Evolutionary conservation across 805 yeast genomes (phyloP), one percentile per base, ranked within the genome.

Genomic region (Lipomyces mesembrius): DNA sequence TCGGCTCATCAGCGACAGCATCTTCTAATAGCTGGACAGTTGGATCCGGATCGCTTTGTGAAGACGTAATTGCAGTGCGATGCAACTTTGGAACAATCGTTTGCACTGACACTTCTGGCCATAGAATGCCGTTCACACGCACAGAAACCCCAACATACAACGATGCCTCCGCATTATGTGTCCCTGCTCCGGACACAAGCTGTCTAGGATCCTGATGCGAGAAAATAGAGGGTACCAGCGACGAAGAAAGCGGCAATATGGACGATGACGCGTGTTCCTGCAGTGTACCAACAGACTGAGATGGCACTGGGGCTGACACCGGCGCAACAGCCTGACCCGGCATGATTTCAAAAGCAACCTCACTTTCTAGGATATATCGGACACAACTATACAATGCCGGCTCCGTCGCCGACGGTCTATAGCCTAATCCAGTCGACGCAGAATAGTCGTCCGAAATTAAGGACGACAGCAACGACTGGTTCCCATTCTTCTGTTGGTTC

Each of bases 61-160:
- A 17, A 27, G 39, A n/a, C 8, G 57, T 52, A 1, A 53, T 34
- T n/a, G 56, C 68, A 6, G 65, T 59, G 39, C 61, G 61, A n/a
- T 46, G 60, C 12, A 57, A n/a, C 29, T 67, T 63, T 8, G 70
- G 70, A 27, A 65, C 73, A 39, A 70, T 63, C 17, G 80, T 79
- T 58, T 86, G 86, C 51, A 84, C 80, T 0, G 87, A 81, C 1
- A 86, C 85, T 73, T 87, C 91, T 32, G 87, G 84, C 92, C 92
- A 88, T 14, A 84, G 81, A 27, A 88, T 83, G 27, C 91, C 91
- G 72, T 88, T 88, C 3, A 88, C 91, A 6, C 73, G 66, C 9
- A 74, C 77, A 3, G 70, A 57, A 20, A 77, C 59, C n/a, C 65
- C 71, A 53, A 59, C 55, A 39, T 67, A 69, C 14, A 62, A 56